Base-by-base conservation (phyloP, 805 yeast genomes). In the Candida tallmaniae region DNA sequence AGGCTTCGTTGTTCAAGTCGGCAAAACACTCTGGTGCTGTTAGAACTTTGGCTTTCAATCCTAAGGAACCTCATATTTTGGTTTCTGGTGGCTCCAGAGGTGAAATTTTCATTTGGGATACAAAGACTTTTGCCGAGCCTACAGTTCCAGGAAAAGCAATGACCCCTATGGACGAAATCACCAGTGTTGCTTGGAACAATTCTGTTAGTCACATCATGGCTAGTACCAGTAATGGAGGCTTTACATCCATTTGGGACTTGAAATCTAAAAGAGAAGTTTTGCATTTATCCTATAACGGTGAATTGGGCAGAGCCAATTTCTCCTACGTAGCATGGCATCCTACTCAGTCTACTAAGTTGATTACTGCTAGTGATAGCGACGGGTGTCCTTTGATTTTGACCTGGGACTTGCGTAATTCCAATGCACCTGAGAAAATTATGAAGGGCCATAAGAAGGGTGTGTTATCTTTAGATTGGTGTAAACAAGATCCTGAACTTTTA, bases 241-340 rank as follows among this genome's bases (percentile, higher is more conserved):
- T 77, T 56, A 80, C 96, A 3, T 82, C 96, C 1, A 80, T 93
- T 45, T 93, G 97, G 97, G 97, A 93, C 61, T 68, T 89, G 45
- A 84, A 83, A 52, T 78, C 88, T 26, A 82, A 80, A 54, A 76
- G 86, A 51, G 97, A 90, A 61, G 95, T 90, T 16, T 65, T 93
- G 41, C 96, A 87, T 57, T 70, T 93, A 54, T 74, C 78, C 37
- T 85, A 86, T 58, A 66, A 79, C 15, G 78, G 81, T 6, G 63
- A 75, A 9, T 42, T 42, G 19, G 56, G 56, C 5, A 74, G 82
- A 51, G 81, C 88, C 16, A 81, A 80, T 36, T 72, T 90, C 32
- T 78, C 94, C 23, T 73, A 75, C 40, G 94, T 93, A 10, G 87
- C 82, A 39, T 93, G 99, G 99, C 97, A 93, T 58, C 98, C 99